These are phyloP conservation scores for Hypholoma fasciculare DNA, from an alignment of 768 basidiomycete genomes.

Conservation along the genomic window DNA sequence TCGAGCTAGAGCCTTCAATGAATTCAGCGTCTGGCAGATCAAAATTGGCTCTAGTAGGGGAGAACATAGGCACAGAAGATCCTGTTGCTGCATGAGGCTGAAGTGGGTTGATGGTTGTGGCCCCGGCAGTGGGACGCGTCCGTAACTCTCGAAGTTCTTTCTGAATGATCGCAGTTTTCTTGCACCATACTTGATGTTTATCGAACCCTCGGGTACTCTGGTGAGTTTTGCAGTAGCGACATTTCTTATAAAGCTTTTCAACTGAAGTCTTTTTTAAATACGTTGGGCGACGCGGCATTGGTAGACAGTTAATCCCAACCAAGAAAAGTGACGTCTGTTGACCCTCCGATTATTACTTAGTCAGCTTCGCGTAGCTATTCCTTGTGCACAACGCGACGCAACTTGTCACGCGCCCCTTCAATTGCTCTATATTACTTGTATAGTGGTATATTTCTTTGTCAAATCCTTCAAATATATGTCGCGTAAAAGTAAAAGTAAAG, in stretches of 20 bases:
- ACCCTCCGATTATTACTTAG: too few species aligned
- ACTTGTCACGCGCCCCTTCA: too few species aligned
- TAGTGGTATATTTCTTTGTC: too few species aligned
- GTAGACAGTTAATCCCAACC: not conserved
- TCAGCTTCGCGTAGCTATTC: too few species aligned
- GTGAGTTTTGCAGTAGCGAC: slow-evolving; percentile 11
- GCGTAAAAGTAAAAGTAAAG: too few species aligned
- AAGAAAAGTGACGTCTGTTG: too few species aligned
- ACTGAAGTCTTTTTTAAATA: not conserved
- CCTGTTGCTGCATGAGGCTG: not conserved
- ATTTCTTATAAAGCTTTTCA: not conserved
- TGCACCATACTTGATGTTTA: slow-evolving; percentile 12
- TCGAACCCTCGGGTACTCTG: slow-evolving; percentile 8
- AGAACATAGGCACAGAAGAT: not conserved
- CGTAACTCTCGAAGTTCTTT: not conserved
- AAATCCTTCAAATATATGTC: too few species aligned
- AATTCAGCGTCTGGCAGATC: not conserved
- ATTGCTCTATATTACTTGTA: too few species aligned
- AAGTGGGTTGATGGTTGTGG: too few species aligned
- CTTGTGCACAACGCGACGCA: too few species aligned
- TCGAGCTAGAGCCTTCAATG: not conserved
- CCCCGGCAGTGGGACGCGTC: not conserved
- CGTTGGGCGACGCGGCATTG: not conserved
- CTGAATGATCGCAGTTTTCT: slow-evolving; percentile 1
- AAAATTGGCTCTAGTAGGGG: too few species aligned